Conservation (phyloP, 2,329 filamentous ascomycete genomes). For the Arthroderma uncinatum region DNA sequence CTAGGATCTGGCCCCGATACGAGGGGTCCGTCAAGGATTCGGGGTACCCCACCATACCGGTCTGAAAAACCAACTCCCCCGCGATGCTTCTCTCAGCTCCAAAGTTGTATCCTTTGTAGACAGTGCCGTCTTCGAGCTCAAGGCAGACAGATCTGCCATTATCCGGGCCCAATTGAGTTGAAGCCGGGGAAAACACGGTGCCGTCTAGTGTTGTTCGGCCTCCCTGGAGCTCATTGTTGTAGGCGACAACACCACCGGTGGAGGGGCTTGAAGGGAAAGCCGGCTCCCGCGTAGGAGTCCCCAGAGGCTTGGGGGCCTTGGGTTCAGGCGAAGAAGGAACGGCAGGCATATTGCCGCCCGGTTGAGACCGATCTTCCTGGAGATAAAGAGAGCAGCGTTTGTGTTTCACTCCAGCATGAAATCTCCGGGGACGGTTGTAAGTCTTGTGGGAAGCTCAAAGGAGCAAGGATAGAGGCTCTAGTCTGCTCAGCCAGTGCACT, state of each 20-base stretch:
- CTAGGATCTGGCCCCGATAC: slow-evolving; percentile 86
- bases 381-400: slow-evolving; percentile 10
- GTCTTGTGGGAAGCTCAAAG: background rate
- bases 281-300: slow-evolving; percentile 11
- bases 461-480: background rate
- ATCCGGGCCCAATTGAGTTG: slow-evolving; percentile 45
- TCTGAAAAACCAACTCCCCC: slow-evolving; percentile 98
- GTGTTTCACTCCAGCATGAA: slow-evolving; percentile 32
- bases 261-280: slow-evolving; percentile 31
- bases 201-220: slow-evolving; percentile 22
- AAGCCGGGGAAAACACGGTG: slow-evolving; percentile 45
- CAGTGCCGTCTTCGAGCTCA: slow-evolving; percentile 82
- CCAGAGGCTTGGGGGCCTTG: slow-evolving; percentile 8
- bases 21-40: slow-evolving; percentile 86
- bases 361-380: slow-evolving; percentile 10
- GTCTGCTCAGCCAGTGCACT: background rate
- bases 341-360: slow-evolving; percentile 23
- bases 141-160: slow-evolving; percentile 62
- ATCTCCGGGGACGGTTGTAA: background rate
- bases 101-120: slow-evolving; percentile 93
- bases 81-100: slow-evolving; percentile 88
- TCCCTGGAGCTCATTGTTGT: slow-evolving; percentile 26
- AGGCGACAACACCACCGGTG: slow-evolving; percentile 31
- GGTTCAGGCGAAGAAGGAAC: slow-evolving; percentile 16
- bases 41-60: slow-evolving; percentile 97